Conservation (phyloP, 192 early-diverging fungal species). For the Linnemannia zychae region DNA sequence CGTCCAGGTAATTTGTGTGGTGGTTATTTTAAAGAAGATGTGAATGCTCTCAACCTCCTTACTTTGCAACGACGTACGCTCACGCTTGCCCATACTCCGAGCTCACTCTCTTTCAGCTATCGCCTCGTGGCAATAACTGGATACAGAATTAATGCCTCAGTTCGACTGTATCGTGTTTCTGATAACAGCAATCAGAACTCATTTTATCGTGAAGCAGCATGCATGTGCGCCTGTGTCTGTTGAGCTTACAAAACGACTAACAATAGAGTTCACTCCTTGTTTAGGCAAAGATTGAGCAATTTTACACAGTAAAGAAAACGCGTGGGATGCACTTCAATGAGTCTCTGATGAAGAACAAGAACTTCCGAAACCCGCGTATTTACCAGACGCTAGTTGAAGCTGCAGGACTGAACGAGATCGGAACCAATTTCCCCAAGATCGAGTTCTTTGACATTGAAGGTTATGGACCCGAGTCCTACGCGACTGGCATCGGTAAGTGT, state of each 20-base stretch:
- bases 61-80: not conserved
- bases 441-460: slow-evolving; percentile 80
- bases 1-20: slow-evolving; percentile 65
- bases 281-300: slow-evolving; percentile 84
- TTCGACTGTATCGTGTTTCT: not conserved
- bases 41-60: not conserved
- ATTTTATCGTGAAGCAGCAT: not conserved
- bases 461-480: slow-evolving; percentile 70
- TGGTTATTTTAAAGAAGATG: not conserved
- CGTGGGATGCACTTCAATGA: slow-evolving; percentile 87
- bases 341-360: slow-evolving; percentile 83
- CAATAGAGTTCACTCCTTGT: not conserved
- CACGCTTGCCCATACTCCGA: not conserved
- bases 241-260: not conserved
- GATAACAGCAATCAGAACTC: not conserved
- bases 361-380: slow-evolving; percentile 93
- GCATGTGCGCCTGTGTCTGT: not conserved
- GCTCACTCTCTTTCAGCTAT: not conserved
- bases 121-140: not conserved
- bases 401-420: slow-evolving; percentile 84
- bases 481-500: slow-evolving; percentile 69
- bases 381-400: slow-evolving; percentile 90
- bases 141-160: not conserved
- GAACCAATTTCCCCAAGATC: slow-evolving; percentile 77
- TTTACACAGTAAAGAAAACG: slow-evolving; percentile 69